Evolutionary conservation across 148 eudicot genomes (phyloP), one percentile per base, ranked within the genome.

Genomic region (Silene conica): DNA sequence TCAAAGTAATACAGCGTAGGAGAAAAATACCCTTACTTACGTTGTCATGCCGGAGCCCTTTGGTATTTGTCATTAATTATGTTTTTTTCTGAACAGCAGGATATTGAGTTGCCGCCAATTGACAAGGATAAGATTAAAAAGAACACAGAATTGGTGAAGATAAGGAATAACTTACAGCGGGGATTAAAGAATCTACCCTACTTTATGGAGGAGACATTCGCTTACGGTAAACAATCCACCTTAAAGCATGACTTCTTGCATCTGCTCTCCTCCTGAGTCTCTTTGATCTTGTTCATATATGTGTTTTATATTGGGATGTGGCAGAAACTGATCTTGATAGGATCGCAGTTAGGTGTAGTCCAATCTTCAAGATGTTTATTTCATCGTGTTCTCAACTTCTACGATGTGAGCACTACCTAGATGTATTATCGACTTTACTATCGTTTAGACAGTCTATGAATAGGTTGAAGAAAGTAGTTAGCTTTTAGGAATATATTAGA

Each of bases 21-120:
- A 41, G 11, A 41, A 34, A 48, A 46, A 46, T 14, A 26, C 8
- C 11, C 12, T 0, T 57, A 22, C 25, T 52, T 62, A 8, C 67
- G 10, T 60, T 15, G 26, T 23, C 22, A 10, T 63, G 61, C 45
- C 15, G n/a, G 8, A 16, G 12, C 25, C 2, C 18, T 46, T 60
- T 41, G 19, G 25, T 46, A 19, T 20, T 73, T 61, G 52, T 3
- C 54, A 61, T 68, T 6, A 34, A 50, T 63, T 60, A 38, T 74
- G 22, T 59, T 50, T 6, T 6, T 16, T 62, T 45, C 4, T 56
- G 72, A 38, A 18, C 22, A n/a, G 23, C 76, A 80, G 82, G 76
- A 75, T 20, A 60, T 80, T 50, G 69, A 76, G 68, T 60, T 80
- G 65, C 79, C 82, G 16, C 73, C 67, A 23, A 76, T 31, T 66